phyloP scores from a whole-genome alignment of 106 monocot genomes.

The Dioscorea dumetorum region DNA sequence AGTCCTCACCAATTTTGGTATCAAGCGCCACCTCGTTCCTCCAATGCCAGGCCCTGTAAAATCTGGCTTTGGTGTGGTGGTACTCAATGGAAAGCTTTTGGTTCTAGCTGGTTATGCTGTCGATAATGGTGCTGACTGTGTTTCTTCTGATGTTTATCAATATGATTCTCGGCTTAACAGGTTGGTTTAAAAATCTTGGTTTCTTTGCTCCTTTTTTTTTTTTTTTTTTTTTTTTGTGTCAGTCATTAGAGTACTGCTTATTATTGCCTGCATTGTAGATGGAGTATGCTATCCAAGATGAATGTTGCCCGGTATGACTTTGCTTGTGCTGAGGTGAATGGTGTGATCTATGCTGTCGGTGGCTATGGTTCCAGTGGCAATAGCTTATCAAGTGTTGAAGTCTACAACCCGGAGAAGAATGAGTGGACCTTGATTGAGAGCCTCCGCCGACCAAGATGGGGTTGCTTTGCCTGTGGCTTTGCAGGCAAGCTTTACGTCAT shows the following conservation, averaged over 20 bases:
- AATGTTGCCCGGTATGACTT: constrained; percentile 72
- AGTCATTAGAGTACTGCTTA: neutral
- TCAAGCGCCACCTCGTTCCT: constrained; percentile 30
- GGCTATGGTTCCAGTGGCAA: constrained; percentile 65
- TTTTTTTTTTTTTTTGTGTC: neutral
- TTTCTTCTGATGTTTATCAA: constrained; percentile 70
- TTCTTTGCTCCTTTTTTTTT: neutral
- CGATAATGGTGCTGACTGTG: constrained; percentile 31
- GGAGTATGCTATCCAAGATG: constrained; percentile 68
- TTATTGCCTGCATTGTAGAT: constrained; percentile 28
- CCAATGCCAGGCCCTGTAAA: constrained; percentile 78
- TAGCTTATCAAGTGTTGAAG: constrained; percentile 59
- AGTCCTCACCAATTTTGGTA: constrained; percentile 19
- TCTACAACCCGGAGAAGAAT: constrained; percentile 51
- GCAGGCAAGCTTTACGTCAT: constrained; percentile 66
- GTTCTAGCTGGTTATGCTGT: constrained; percentile 57
- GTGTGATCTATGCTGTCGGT: constrained; percentile 55
- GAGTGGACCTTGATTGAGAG: constrained; percentile 53
- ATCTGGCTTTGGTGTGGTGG: constrained; percentile 72
- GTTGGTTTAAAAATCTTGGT: constrained; percentile 37
- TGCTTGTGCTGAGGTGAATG: constrained; percentile 63
- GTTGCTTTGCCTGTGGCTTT: constrained; percentile 63
- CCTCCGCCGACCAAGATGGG: constrained; percentile 73
- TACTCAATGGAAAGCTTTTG: constrained; percentile 64
- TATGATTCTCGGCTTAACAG: constrained; percentile 84